phyloP scores from a whole-genome alignment of 2,329 filamentous ascomycete species.

The Pseudohalonectria lignicola region DNA sequence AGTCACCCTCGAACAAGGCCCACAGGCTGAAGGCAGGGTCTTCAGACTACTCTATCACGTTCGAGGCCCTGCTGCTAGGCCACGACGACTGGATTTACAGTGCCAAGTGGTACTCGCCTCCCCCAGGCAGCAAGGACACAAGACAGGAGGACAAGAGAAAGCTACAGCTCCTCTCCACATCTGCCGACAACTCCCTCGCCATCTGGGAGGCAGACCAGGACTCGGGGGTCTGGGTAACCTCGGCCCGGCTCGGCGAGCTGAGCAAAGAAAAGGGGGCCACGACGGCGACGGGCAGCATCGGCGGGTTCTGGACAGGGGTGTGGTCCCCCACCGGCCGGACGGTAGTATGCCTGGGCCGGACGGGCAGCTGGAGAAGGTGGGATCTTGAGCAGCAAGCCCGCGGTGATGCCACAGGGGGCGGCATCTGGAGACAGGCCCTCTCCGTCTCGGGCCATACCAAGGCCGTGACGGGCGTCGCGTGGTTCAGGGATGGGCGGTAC shows the following conservation, averaged over 20 bases:
- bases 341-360: conserved; percentile 76
- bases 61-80: conserved; percentile 85
- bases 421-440: conserved; percentile 66
- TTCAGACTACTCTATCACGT: conserved; percentile 69
- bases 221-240: conserved; percentile 87
- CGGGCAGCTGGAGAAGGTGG: conserved; percentile 91
- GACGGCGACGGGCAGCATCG: conserved; percentile 88
- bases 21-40: conserved; percentile 57
- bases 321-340: conserved; percentile 70
- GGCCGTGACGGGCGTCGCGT: conserved; percentile 71
- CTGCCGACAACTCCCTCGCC: conserved; percentile 87
- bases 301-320: conserved; percentile 91
- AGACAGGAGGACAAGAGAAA: no score
- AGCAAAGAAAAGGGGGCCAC: conserved; percentile 92
- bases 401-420: conserved; percentile 33
- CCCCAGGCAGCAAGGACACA: conserved; percentile 26
- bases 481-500: conserved; percentile 74
- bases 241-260: conserved; percentile 80
- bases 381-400: conserved; percentile 27
- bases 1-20: conserved; percentile 79
- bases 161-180: conserved; percentile 73
- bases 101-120: conserved; percentile 54
- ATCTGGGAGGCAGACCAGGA: conserved; percentile 80
- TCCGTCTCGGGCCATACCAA: conserved; percentile 77
- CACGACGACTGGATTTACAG: conserved; percentile 99